A percentile compares a stretch with the other conserved stretches of the same genome.
phyloP scores from a whole-genome alignment of 345 rosid species.

The Eucalyptus lansdowneana region DNA sequence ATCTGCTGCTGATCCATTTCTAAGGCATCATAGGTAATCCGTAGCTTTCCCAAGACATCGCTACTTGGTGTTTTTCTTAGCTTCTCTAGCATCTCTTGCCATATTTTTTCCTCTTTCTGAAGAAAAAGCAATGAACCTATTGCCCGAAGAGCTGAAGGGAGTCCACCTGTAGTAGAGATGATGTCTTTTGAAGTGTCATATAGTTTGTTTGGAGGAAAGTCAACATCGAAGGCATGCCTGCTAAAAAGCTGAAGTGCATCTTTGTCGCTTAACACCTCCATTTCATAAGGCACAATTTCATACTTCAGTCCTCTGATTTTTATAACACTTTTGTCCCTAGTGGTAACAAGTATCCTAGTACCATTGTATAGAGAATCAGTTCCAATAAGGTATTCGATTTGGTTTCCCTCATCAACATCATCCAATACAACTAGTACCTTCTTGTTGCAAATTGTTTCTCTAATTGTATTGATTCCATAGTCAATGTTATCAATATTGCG shows the following conservation, averaged over 20 bases:
- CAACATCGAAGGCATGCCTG: neutral
- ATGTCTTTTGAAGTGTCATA: neutral
- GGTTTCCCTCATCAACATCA: neutral
- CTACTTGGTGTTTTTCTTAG: neutral
- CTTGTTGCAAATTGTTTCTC: neutral
- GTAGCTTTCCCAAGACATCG: neutral
- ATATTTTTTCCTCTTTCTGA: neutral
- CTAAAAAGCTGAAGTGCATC: neutral
- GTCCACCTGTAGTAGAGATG: neutral
- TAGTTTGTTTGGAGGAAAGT: neutral
- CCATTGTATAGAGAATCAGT: neutral
- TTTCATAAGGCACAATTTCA: neutral
- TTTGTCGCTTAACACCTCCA: neutral
- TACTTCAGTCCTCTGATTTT: neutral
- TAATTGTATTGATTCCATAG: neutral
- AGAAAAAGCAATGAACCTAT: neutral
- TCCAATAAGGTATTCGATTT: neutral
- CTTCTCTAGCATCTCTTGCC: neutral
- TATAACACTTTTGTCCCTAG: neutral
- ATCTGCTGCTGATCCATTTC: neutral
- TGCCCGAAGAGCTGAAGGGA: neutral
- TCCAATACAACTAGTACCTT: neutral
- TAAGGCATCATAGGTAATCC: neutral
- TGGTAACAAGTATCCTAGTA: neutral
- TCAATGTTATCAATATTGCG: neutral